These are phyloP conservation scores for Tetracladium marchalianum DNA, from an alignment of 495 filamentous ascomycete species.

Conservation along the genomic window DNA sequence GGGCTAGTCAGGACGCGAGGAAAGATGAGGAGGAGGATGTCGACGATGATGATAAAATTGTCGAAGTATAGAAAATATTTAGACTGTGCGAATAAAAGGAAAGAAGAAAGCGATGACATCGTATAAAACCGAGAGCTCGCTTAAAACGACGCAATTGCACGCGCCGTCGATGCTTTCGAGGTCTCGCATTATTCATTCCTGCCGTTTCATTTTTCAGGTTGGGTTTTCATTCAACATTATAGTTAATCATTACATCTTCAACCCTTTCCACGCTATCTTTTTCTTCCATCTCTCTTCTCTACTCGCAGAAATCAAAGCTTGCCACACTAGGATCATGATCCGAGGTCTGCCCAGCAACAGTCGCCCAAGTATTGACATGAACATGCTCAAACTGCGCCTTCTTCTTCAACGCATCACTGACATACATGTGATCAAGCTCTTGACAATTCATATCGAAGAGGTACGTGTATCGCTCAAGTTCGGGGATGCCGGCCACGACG, in stretches of 20 bases:
- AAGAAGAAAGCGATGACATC: neutral
- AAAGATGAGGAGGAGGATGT: conserved; percentile 2
- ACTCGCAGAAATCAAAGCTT: conserved; percentile 39
- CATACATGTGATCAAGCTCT: conserved; percentile 52
- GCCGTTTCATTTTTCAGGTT: too few relatives aligned
- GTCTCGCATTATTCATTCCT: too few relatives aligned
- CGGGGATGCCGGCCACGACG: conserved; percentile 30
- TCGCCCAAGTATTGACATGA: conserved; percentile 51
- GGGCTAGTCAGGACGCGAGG: neutral
- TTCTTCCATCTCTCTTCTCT: neutral
- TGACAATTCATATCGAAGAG: conserved; percentile 43
- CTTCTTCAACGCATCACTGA: conserved; percentile 30
- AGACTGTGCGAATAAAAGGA: neutral
- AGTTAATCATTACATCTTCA: too few relatives aligned
- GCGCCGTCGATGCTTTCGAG: too few relatives aligned
- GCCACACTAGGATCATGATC: conserved; percentile 55
- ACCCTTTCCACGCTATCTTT: too few relatives aligned
- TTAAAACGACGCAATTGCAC: too few relatives aligned
- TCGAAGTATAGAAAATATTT: conserved; percentile 4
- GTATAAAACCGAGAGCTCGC: too few relatives aligned
- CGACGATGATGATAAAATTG: conserved; percentile 9
- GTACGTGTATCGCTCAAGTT: conserved; percentile 50
- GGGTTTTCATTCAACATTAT: too few relatives aligned
- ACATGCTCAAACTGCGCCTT: conserved; percentile 44
- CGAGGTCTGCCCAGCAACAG: conserved; percentile 30